Percentiles rank a stretch among this genome's conserved stretches.
Evolutionary conservation across 306 rosid genomes (phyloP).

Genomic region (Rosa rugosa): DNA sequence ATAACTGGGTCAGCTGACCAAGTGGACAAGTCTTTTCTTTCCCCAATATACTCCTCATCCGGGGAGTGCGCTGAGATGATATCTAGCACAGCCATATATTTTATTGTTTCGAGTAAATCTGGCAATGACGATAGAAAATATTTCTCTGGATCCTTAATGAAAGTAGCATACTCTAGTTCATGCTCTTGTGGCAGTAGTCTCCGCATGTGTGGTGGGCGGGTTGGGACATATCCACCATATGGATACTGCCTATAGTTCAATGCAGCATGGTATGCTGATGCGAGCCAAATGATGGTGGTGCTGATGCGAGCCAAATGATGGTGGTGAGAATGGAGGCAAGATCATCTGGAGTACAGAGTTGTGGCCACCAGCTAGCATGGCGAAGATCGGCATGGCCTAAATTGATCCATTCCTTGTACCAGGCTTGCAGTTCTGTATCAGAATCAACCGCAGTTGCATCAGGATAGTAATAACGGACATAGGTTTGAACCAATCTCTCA

Average conservation of each 20-base stretch:
- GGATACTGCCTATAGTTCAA: constrained; percentile 93
- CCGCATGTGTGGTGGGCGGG: constrained; percentile 57
- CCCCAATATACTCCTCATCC: constrained; percentile 88
- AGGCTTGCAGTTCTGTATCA: constrained; percentile 75
- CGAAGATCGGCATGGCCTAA: constrained; percentile 76
- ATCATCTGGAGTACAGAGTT: constrained; percentile 46
- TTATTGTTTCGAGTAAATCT: constrained; percentile 54
- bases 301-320: constrained; percentile 77
- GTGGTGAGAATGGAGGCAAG: constrained; percentile 63
- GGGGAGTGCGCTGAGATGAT: constrained; percentile 74
- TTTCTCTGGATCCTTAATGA: constrained; percentile 66
- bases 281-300: constrained; percentile 76
- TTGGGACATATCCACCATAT: constrained; percentile 82
- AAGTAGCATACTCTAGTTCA: constrained; percentile 62
- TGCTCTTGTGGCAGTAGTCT: constrained; percentile 39
- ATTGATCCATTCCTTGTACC: constrained; percentile 77
- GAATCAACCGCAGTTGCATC: constrained; percentile 40
- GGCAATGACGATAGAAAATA: constrained; percentile 63
- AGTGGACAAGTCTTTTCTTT: constrained; percentile 55
- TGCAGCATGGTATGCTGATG: constrained; percentile 85
- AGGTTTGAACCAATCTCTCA: constrained; percentile 64
- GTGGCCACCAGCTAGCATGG: constrained; percentile 80
- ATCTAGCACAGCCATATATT: constrained; percentile 80
- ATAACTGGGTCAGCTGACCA: constrained; percentile 74
- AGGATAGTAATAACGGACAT: constrained; percentile 74